A percentile compares a stretch with the other conserved stretches of the same genome.
These are phyloP conservation scores for Cyclostephanos tholiformis DNA, from an alignment of 108 stramenopile genomes.

Conservation along the genomic window DNA sequence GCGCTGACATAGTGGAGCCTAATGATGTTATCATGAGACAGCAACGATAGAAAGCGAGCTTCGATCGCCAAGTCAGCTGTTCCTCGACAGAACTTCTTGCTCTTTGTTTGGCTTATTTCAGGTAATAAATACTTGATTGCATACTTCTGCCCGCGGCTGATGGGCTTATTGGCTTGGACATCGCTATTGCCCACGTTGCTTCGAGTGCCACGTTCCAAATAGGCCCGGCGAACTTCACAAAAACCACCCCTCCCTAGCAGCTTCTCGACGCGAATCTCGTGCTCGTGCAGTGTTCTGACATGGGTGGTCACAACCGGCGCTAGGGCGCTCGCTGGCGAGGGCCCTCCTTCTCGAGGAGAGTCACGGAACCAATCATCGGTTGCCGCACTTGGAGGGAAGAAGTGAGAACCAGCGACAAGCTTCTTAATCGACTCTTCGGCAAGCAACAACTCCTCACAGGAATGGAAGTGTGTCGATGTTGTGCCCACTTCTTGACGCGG, in stretches of 20 bases:
- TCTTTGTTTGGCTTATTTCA: slow-evolving; percentile 47
- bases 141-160: slow-evolving; percentile 26
- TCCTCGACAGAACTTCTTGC: slow-evolving; percentile 59
- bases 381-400: slow-evolving; percentile 7
- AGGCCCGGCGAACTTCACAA: slow-evolving; percentile 56
- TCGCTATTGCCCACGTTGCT: background rate
- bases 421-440: slow-evolving; percentile 13
- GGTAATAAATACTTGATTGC: slow-evolving; percentile 71
- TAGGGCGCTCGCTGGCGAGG: background rate
- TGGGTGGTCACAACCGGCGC: background rate
- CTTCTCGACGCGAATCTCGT: slow-evolving; percentile 20
- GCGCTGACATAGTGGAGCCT: slow-evolving; percentile 60
- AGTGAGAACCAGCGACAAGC: slow-evolving; percentile 1
- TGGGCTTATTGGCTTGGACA: slow-evolving; percentile 7
- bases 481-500: too few relatives aligned
- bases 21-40: slow-evolving; percentile 75
- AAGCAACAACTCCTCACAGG: background rate
- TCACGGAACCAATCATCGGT: slow-evolving; percentile 11
- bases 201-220: background rate
- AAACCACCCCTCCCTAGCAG: slow-evolving; percentile 62
- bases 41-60: slow-evolving; percentile 56
- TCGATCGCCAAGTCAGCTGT: slow-evolving; percentile 77
- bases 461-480: background rate
- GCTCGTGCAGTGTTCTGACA: slow-evolving; percentile 5
- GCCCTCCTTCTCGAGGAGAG: background rate